Evolutionary conservation across 2,329 filamentous ascomycete genomes (phyloP).

Genomic region (Aspergillus novofumigatus): DNA sequence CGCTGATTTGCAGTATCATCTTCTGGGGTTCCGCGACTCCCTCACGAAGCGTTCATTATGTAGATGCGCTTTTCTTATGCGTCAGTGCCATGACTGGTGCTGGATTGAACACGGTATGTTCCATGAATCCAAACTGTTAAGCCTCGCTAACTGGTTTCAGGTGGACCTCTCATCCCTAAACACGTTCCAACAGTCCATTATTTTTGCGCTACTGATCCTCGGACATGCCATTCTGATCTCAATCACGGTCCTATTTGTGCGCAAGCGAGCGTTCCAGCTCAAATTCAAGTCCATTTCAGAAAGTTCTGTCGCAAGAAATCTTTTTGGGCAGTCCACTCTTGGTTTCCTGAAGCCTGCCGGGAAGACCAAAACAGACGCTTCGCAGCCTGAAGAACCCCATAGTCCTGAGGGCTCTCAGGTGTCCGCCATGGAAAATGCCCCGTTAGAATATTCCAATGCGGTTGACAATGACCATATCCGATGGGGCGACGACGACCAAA

Average conservation of each 20-base stretch:
- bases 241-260: slow-evolving; percentile 58
- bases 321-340: neutral
- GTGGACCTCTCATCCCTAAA: slow-evolving; percentile 55
- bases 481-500: slow-evolving; percentile 31
- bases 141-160: slow-evolving; percentile 16
- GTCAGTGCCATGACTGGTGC: slow-evolving; percentile 64
- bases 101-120: slow-evolving; percentile 58
- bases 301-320: slow-evolving; percentile 15
- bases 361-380: neutral
- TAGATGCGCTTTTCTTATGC: slow-evolving; percentile 63
- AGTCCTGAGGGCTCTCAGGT: slow-evolving; percentile 1
- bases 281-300: slow-evolving; percentile 54
- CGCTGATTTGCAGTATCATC: slow-evolving; percentile 54
- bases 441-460: neutral
- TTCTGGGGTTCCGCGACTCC: slow-evolving; percentile 56
- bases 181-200: slow-evolving; percentile 63
- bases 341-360: neutral
- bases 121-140: slow-evolving; percentile 20
- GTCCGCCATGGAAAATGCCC: neutral
- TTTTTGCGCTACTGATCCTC: slow-evolving; percentile 62
- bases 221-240: slow-evolving; percentile 66
- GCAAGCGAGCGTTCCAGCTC: slow-evolving; percentile 59
- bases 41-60: slow-evolving; percentile 52
- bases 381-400: neutral
- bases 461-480: slow-evolving; percentile 11